Evolutionary conservation across 2,329 filamentous ascomycete genomes (phyloP), one percentile per base, ranked within the genome.

Genomic region (Colletotrichum zoysiae): DNA sequence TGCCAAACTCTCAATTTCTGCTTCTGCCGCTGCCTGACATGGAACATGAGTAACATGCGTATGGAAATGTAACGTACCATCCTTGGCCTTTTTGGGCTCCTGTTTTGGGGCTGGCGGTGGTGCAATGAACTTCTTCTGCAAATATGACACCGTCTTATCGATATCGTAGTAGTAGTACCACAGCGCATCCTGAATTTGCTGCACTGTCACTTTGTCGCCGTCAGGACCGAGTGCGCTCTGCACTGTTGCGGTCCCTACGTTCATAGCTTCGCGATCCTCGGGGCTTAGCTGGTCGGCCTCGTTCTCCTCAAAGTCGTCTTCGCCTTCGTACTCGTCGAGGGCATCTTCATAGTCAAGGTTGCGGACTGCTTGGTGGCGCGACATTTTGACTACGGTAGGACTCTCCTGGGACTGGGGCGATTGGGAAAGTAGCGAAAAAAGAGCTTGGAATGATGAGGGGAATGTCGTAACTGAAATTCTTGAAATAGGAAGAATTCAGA

Each of bases 111-210:
- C 65, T 33, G 77, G 75, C 23, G 83, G 78, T 56, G 83, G 83
- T 9, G 83, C 81, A 75, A 89, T 83, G 74, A 84, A 88, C 42
- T 86, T 91, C 86, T 91, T 92, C 74, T 90, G 88, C 70, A 99
- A 82, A 78, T 97, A 98, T 68, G 88, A 86, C 48, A 97, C 92
- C 1, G 94, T 90, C 81, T 97, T 97, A 69, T 91, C 92, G 40
- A 97, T 86, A 77, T 99, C 95, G 79, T 95, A 98, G 81, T 95
- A 98, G 81, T 98, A 98, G 82, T 99, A 90, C 94, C 95, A 98
- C 20, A 99, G 82, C 0, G 95, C 89, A 73, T 98, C 95, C 79
- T 97, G 90, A 74, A 98, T 95, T 78, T 97, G 92, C 48, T 78
- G 81, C 57, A 81, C 83, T 46, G 86, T 88, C 76, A 91, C 86